Evolutionary conservation across 1,284 basidiomycete genomes (phyloP).

Genomic region (Flammula alnicola): DNA sequence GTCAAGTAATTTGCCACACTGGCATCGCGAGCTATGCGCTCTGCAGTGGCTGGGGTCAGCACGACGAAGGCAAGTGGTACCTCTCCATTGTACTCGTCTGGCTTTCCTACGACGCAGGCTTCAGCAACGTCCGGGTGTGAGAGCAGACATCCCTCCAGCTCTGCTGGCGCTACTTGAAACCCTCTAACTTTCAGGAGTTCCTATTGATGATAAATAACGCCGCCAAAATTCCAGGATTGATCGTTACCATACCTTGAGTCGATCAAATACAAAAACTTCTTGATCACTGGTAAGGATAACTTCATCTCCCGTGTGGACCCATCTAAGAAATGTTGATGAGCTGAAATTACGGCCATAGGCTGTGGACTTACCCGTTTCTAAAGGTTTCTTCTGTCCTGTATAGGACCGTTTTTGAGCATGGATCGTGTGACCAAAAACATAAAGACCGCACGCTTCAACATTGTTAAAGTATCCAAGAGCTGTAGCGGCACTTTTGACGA

Average conservation of each 20-base stretch:
- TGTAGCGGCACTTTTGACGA: constrained; percentile 53
- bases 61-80: constrained; percentile 63
- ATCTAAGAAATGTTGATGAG: constrained; percentile 39
- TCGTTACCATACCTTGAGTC: constrained; percentile 56
- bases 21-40: constrained; percentile 34
- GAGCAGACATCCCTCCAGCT: constrained; percentile 70
- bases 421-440: neutral
- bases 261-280: constrained; percentile 64
- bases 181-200: constrained; percentile 61
- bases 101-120: constrained; percentile 71
- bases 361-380: constrained; percentile 40
- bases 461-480: constrained; percentile 61
- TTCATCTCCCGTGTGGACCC: constrained; percentile 69
- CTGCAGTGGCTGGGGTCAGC: constrained; percentile 43
- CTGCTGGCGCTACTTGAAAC: constrained; percentile 63
- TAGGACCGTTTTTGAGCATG: neutral
- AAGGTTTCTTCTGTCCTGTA: constrained; percentile 49
- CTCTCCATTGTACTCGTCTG: constrained; percentile 71
- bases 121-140: constrained; percentile 69
- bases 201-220: constrained; percentile 27
- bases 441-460: constrained; percentile 51
- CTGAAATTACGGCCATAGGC: neutral
- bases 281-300: constrained; percentile 53
- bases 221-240: neutral
- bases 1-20: constrained; percentile 35